Conservation (phyloP, 176 grass and related monocot genomes). For the Rhynchospora breviuscula region DNA sequence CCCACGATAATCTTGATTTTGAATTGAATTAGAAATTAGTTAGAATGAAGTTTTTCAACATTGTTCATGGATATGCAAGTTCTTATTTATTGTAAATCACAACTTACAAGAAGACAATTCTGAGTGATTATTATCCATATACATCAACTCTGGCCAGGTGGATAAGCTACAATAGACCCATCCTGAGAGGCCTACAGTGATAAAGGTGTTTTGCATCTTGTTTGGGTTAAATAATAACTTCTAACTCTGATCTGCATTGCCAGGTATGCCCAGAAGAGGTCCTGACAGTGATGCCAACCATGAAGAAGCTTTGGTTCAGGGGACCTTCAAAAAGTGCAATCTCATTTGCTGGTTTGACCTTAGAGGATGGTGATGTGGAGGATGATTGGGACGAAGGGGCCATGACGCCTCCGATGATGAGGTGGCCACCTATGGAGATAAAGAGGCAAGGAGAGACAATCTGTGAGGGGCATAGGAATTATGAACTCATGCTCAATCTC, state of each 20-base stretch:
- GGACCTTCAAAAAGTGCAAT: conserved; percentile 23
- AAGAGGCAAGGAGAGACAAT: conserved; percentile 87
- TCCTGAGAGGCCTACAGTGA: too few relatives aligned
- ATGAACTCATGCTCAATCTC: conserved; percentile 94
- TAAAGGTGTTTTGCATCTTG: background rate
- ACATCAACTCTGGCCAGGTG: too few relatives aligned
- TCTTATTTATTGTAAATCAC: background rate
- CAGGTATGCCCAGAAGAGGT: conserved; percentile 9
- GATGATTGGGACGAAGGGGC: conserved; percentile 10
- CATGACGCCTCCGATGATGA: conserved; percentile 30
- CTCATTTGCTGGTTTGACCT: conserved; percentile 5
- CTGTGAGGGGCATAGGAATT: conserved; percentile 81
- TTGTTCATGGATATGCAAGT: background rate
- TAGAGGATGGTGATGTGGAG: conserved; percentile 23
- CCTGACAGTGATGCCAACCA: conserved; percentile 13
- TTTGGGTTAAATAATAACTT: background rate
- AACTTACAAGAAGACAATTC: background rate
- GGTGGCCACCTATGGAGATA: conserved; percentile 39
- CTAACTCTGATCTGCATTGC: background rate
- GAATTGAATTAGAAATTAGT: background rate
- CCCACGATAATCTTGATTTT: background rate
- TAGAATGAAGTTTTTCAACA: background rate
- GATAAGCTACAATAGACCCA: too few relatives aligned
- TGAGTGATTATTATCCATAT: background rate
- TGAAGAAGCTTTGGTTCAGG: conserved; percentile 20